Evolutionary conservation across 805 yeast species (phyloP).

Genomic region (Zygotorulaspora danielsina): DNA sequence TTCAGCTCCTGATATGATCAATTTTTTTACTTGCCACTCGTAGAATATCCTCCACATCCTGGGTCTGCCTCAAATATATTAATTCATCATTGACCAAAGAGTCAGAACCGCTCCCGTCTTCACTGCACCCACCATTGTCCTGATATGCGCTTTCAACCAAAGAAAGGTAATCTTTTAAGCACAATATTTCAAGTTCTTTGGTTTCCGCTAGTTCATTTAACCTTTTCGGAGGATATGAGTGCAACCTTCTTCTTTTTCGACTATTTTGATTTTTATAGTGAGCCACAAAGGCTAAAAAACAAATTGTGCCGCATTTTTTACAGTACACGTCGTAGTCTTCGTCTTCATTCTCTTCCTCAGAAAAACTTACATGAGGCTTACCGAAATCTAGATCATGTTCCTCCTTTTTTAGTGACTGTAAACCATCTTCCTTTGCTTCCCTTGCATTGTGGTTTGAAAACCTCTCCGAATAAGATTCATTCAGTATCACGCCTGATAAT

Average conservation of each 20-base stretch:
- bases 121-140: slow-evolving; percentile 8
- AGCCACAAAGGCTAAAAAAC: slow-evolving; percentile 37
- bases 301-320: slow-evolving; percentile 36
- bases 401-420: slow-evolving; percentile 11
- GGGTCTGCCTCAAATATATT: slow-evolving; percentile 18
- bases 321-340: slow-evolving; percentile 36
- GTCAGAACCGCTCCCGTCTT: slow-evolving; percentile 7
- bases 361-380: background rate
- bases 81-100: slow-evolving; percentile 17
- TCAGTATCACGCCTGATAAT: slow-evolving; percentile 21
- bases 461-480: slow-evolving; percentile 21
- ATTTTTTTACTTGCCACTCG: slow-evolving; percentile 13
- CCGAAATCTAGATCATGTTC: background rate
- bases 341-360: slow-evolving; percentile 13
- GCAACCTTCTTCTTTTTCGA: slow-evolving; percentile 20
- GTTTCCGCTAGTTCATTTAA: slow-evolving; percentile 14
- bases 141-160: slow-evolving; percentile 13
- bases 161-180: slow-evolving; percentile 15
- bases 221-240: slow-evolving; percentile 11
- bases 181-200: slow-evolving; percentile 16
- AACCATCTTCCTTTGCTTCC: background rate
- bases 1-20: slow-evolving; percentile 3
- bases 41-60: slow-evolving; percentile 16
- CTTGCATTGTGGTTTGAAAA: slow-evolving; percentile 14
- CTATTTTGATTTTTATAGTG: slow-evolving; percentile 13